Evolutionary conservation across 2,329 filamentous ascomycete genomes (phyloP), one percentile per base, ranked within the genome.

Genomic region (Nemania serpens): DNA sequence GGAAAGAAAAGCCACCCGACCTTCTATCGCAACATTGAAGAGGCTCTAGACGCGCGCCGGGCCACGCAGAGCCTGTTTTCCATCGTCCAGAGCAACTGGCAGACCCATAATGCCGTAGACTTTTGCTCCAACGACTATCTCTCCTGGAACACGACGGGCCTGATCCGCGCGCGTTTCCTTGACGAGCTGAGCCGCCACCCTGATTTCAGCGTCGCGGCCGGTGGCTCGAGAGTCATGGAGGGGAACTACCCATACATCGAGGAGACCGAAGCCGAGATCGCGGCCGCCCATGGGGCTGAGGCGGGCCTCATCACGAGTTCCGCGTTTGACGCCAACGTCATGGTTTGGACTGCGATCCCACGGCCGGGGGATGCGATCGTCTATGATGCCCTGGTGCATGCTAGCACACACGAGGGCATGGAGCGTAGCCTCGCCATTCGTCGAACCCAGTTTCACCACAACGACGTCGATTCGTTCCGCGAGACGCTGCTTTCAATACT

Each of bases 101-200:
- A 48, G 29, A 34, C 5, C 25, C 25, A 25, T 7, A 43, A 65
- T 2, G 66, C 55, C 71, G 60, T 58, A 70, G 87, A 89, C 71
- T 88, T 89, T 69, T 87, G 84, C 2, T 87, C 85, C 48, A 88
- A 88, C 72, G 86, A 89, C 70, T 87, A 88, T 58, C 79, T 89
- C 12, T 88, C 85, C 0, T 75, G 89, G 2, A 82, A 80, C 1
- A 80, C 25, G 11, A 33, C 46, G 25, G 46, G 46, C 2, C 10
- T 11, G 46, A 34, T 48, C 18, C 46, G 46, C 10, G 46, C 12
- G 12, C 7, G 7, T 36, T 87, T 80, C 64, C 71, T 86, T 4
- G 53, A 74, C 13, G 80, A 84, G 51, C 58, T 66, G 5, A 59
- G 53, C 61, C 71, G 85, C 2, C 36, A 69, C 62, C 61, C 75